Evolutionary conservation across 2,329 filamentous ascomycete genomes (phyloP).

Genomic region (Saccharata proteae): DNA sequence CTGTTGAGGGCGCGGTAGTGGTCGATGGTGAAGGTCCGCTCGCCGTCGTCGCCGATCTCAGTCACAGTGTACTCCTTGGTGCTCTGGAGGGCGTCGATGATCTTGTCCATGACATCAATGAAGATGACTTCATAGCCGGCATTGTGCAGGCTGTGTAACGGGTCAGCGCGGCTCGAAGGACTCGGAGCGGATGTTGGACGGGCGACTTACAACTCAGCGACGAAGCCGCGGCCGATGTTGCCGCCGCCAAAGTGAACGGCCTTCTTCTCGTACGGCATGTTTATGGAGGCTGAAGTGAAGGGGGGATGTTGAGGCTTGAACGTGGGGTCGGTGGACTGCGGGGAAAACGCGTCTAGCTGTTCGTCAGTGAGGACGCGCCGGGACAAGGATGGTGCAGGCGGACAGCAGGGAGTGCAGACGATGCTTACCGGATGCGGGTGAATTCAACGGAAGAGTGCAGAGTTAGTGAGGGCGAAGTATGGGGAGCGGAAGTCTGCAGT

Average conservation of each 20-base stretch:
- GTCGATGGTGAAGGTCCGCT: conserved; percentile 69
- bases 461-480: too few species aligned
- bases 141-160: conserved; percentile 63
- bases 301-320: not conserved
- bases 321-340: too few species aligned
- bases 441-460: too few species aligned
- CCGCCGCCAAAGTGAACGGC: conserved; percentile 42
- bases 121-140: conserved; percentile 95
- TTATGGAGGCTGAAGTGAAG: not conserved
- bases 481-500: too few species aligned
- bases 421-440: too few species aligned
- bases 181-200: not conserved
- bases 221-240: conserved; percentile 40
- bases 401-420: too few species aligned
- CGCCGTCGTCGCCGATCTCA: conserved; percentile 78
- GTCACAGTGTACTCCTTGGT: conserved; percentile 77
- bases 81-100: conserved; percentile 70
- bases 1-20: conserved; percentile 98
- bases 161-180: not conserved
- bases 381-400: too few species aligned
- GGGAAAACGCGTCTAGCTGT: too few species aligned
- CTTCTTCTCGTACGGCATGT: conserved; percentile 31
- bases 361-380: too few species aligned
- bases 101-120: conserved; percentile 75
- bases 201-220: conserved; percentile 21